phyloP scores from a whole-genome alignment of 2,329 filamentous ascomycete genomes.

The Ascochyta pisi region DNA sequence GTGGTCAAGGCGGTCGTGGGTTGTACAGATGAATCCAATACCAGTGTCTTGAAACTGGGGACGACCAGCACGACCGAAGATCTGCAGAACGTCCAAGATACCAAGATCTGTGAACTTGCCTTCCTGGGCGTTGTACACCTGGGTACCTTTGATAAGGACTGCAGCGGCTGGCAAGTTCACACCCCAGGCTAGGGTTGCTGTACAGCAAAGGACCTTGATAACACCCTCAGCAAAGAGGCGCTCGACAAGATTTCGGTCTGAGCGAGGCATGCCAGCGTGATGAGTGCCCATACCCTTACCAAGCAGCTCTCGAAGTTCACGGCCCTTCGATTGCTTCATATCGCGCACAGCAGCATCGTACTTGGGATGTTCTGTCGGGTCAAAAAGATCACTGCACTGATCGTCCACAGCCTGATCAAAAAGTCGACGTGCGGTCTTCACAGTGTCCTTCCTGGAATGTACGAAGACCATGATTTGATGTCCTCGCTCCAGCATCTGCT shows the following conservation, averaged over 20 bases:
- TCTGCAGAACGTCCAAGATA: slow-evolving; percentile 95
- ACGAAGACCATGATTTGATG: slow-evolving; percentile 99
- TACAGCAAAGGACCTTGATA: slow-evolving; percentile 98
- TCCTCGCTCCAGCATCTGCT: slow-evolving; percentile 87
- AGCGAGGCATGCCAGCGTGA: slow-evolving; percentile 94
- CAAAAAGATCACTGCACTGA: slow-evolving; percentile 79
- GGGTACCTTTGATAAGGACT: slow-evolving; percentile 97
- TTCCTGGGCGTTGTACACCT: slow-evolving; percentile 94
- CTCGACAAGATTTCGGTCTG: slow-evolving; percentile 95
- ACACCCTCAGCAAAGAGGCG: slow-evolving; percentile 88
- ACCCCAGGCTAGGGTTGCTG: slow-evolving; percentile 96
- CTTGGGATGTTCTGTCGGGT: slow-evolving; percentile 76
- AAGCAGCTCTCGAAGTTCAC: slow-evolving; percentile 86
- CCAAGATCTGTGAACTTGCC: slow-evolving; percentile 96
- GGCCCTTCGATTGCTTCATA: slow-evolving; percentile 83
- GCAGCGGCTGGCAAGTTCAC: slow-evolving; percentile 97
- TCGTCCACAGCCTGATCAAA: slow-evolving; percentile 87
- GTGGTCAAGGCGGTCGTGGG: slow-evolving; percentile 88
- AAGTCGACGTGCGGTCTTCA: slow-evolving; percentile 84
- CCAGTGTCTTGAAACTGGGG: slow-evolving; percentile 97
- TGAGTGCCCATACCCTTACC: slow-evolving; percentile 93
- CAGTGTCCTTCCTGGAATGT: slow-evolving; percentile 92
- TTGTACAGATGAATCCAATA: slow-evolving; percentile 98
- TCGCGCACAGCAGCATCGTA: slow-evolving; percentile 83
- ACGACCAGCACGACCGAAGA: slow-evolving; percentile 96